Percentiles rank a stretch among this genome's conserved stretches.
phyloP scores from a whole-genome alignment of 495 filamentous ascomycete species.

The Patellaria atrata region DNA sequence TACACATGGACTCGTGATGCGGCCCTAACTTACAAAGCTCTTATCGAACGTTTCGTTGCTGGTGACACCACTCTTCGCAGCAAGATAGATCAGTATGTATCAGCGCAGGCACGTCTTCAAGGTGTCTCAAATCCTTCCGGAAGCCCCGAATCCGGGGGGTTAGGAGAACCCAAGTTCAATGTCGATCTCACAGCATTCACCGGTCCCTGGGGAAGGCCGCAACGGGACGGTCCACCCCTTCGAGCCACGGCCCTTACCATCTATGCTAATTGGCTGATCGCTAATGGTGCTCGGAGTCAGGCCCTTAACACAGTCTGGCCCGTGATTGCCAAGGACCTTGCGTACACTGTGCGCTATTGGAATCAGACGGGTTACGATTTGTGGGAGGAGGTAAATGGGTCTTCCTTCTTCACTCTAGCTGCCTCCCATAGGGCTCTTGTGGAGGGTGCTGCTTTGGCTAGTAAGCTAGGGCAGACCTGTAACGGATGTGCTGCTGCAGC shows the following conservation, averaged over 20 bases:
- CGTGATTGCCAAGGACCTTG: slow-evolving; percentile 50
- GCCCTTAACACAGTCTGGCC: slow-evolving; percentile 39
- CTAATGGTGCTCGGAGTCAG: slow-evolving; percentile 33
- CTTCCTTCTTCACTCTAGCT: slow-evolving; percentile 44
- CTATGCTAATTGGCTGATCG: slow-evolving; percentile 30
- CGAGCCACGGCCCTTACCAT: slow-evolving; percentile 45
- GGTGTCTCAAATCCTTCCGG: slow-evolving; percentile 47
- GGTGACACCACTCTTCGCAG: slow-evolving; percentile 37
- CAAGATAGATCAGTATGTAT: slow-evolving; percentile 43
- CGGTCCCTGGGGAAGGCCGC: slow-evolving; percentile 54
- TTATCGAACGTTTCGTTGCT: slow-evolving; percentile 42
- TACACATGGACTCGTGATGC: slow-evolving; percentile 64
- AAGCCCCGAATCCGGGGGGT: slow-evolving; percentile 28
- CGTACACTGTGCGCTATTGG: slow-evolving; percentile 62
- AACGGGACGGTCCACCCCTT: slow-evolving; percentile 57
- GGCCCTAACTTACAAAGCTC: slow-evolving; percentile 44
- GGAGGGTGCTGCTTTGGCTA: slow-evolving; percentile 48
- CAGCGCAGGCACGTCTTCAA: slow-evolving; percentile 45
- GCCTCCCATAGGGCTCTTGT: slow-evolving; percentile 40
- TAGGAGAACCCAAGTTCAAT: slow-evolving; percentile 49
- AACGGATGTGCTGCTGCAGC: slow-evolving; percentile 37
- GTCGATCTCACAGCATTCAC: slow-evolving; percentile 46
- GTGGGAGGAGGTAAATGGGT: slow-evolving; percentile 54
- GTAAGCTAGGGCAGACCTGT: slow-evolving; percentile 31
- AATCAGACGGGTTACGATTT: slow-evolving; percentile 53